Evolutionary conservation across 2,329 filamentous ascomycete genomes (phyloP), one percentile per base, ranked within the genome.

Genomic region (Xylaria hypoxylon): DNA sequence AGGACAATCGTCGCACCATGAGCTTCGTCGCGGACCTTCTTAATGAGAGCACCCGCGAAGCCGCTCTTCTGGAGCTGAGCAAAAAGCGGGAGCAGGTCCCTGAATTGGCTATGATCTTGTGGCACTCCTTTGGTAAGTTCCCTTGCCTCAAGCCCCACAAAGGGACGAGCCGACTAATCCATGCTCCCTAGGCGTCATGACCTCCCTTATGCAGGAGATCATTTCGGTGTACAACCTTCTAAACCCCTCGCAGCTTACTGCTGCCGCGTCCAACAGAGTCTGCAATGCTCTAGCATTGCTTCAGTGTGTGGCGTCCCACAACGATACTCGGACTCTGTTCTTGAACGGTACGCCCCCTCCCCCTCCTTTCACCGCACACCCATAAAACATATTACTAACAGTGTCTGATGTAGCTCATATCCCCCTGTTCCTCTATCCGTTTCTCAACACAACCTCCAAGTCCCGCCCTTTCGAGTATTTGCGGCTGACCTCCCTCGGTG

Each of bases 31-130:
- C 94, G 61, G 94, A 97, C 78, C 86, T 97, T 64, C 86, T 98
- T 77, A 95, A 94, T 78, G 92, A 94, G 71, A 89, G 87, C 74
- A 94, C 94, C 31, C 88, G 96, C 69, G 96, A 98, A 83, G 90
- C 93, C 4, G 96, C 96, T 56, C 85, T 99, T 61, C 86, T 99
- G 76, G 96, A 99, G 80, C 86, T 99, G 58, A 98, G 95, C 83
- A 99, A 99, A 85, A 99, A 99, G 87, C 86, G 96, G 64, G 96
- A 99, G 81, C 96, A 98, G 80, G 96, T 99, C 17, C 95, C 96
- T 0, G 96, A 99, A 82, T 85, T 99, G 66, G 96, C 96, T 52
- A 84, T 99, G 74, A 97, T 99, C 68, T 85, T 99, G 68, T 99
- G 96, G 96, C 96, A 99, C 80, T 98, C 95, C 3, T 98, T 97